phyloP scores from a whole-genome alignment of 2,329 filamentous ascomycete genomes.

The Calonectria henricotiae region DNA sequence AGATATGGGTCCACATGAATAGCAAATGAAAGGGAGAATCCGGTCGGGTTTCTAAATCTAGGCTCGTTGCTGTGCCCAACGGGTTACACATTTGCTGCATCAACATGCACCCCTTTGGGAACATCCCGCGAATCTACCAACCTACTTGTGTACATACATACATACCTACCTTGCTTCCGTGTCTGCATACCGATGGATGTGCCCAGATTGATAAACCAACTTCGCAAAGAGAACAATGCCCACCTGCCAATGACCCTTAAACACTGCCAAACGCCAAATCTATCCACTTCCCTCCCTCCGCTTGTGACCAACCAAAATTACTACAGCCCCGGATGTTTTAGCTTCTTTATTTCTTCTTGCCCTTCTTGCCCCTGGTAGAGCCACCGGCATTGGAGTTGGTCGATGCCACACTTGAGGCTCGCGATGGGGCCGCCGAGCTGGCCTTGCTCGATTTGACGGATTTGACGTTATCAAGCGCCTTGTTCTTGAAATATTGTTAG shows the following conservation, averaged over 20 bases:
- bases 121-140: constrained; percentile 32
- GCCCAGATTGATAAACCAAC: constrained; percentile 43
- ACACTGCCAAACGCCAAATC: constrained; percentile 52
- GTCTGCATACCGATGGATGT: constrained; percentile 37
- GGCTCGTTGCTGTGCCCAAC: constrained; percentile 47
- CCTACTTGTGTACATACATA: constrained; percentile 1
- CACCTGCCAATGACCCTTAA: constrained; percentile 42
- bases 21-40: constrained; percentile 33
- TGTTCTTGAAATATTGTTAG: constrained; percentile 77
- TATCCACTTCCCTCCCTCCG: constrained; percentile 33
- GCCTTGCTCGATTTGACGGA: constrained; percentile 86
- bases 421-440: constrained; percentile 83
- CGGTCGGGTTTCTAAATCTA: constrained; percentile 43
- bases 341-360: constrained; percentile 54
- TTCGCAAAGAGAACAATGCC: constrained; percentile 37
- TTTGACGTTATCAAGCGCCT: constrained; percentile 91
- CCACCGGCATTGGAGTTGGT: constrained; percentile 71
- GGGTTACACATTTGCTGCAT: constrained; percentile 33
- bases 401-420: constrained; percentile 91
- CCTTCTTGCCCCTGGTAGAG: constrained; percentile 69
- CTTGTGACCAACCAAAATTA: constrained; percentile 38
- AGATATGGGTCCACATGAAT: constrained; percentile 40
- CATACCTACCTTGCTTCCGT: constrained; percentile 26
- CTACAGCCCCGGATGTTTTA: constrained; percentile 30
- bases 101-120: constrained; percentile 36